A percentile compares a stretch with the other conserved stretches of the same genome.
These are phyloP conservation scores for Wickerhamiella shivajii DNA, from an alignment of 805 yeast genomes.

Conservation along the genomic window DNA sequence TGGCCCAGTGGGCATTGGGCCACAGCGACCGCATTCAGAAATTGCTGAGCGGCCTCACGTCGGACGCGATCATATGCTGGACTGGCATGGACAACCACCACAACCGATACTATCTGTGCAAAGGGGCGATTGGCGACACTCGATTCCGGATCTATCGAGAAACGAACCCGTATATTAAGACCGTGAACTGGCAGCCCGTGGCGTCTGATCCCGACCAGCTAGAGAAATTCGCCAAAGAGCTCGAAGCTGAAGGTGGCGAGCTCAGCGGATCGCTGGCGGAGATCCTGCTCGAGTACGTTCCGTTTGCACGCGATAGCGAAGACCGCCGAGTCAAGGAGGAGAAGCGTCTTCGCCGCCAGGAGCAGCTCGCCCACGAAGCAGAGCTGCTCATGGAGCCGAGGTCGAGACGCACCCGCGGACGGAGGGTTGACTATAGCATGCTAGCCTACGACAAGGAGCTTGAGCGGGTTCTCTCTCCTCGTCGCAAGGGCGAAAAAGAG, in stretches of 20 bases:
- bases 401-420: conserved; percentile 22
- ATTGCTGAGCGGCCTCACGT: conserved; percentile 13
- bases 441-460: conserved; percentile 9
- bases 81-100: conserved; percentile 16
- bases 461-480: conserved; percentile 29
- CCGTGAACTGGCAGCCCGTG: conserved; percentile 25
- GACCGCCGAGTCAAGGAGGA: conserved; percentile 13
- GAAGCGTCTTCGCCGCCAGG: conserved; percentile 13
- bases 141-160: conserved; percentile 24
- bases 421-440: conserved; percentile 13
- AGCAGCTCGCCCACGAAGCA: conserved; percentile 14
- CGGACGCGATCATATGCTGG: conserved; percentile 15
- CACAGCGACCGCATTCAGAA: conserved; percentile 20
- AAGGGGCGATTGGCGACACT: conserved; percentile 19
- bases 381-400: conserved; percentile 19
- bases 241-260: conserved; percentile 7
- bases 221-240: conserved; percentile 11
- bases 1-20: conserved; percentile 24
- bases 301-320: conserved; percentile 12
- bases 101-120: conserved; percentile 16
- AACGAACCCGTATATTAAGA: conserved; percentile 21
- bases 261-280: conserved; percentile 11
- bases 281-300: conserved; percentile 14
- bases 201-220: conserved; percentile 21
- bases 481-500: conserved; percentile 46